These are phyloP conservation scores for Venturia aucupariae DNA, from an alignment of 2,329 filamentous ascomycete genomes.

Conservation along the genomic window DNA sequence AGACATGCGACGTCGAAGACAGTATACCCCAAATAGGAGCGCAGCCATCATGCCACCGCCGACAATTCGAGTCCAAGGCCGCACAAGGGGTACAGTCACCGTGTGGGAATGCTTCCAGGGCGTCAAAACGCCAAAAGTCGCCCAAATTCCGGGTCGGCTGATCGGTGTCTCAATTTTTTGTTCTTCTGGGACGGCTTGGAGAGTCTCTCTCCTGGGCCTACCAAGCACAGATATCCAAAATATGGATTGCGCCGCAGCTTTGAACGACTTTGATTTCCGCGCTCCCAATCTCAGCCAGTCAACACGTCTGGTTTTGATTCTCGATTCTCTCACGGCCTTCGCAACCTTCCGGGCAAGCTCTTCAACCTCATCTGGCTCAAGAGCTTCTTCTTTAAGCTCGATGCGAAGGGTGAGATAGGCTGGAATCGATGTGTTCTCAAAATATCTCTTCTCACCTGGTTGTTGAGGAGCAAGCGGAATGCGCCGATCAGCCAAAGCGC, in stretches of 20 bases:
- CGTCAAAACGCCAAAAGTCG: background rate
- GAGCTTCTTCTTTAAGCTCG: background rate
- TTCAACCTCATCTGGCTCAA: slow-evolving; percentile 3
- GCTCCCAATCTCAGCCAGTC: background rate
- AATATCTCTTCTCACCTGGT: background rate
- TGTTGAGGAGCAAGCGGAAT: background rate
- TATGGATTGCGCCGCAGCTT: background rate
- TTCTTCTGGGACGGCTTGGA: background rate
- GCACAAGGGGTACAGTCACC: background rate
- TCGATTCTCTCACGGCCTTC: background rate
- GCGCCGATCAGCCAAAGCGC: background rate
- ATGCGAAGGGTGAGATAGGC: slow-evolving; percentile 5
- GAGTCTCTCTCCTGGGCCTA: background rate
- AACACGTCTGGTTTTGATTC: background rate
- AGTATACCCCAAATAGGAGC: background rate
- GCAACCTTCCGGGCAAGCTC: slow-evolving; percentile 6
- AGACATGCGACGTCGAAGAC: background rate
- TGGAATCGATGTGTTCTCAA: background rate
- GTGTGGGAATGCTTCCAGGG: background rate
- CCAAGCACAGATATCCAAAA: background rate
- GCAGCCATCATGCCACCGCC: background rate
- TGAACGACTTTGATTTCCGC: background rate
- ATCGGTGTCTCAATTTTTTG: background rate
- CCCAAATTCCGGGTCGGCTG: background rate
- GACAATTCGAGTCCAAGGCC: slow-evolving; percentile 4